Conservation (phyloP, 139 green algal species). For the Chlamydomonas asymmetrica region DNA sequence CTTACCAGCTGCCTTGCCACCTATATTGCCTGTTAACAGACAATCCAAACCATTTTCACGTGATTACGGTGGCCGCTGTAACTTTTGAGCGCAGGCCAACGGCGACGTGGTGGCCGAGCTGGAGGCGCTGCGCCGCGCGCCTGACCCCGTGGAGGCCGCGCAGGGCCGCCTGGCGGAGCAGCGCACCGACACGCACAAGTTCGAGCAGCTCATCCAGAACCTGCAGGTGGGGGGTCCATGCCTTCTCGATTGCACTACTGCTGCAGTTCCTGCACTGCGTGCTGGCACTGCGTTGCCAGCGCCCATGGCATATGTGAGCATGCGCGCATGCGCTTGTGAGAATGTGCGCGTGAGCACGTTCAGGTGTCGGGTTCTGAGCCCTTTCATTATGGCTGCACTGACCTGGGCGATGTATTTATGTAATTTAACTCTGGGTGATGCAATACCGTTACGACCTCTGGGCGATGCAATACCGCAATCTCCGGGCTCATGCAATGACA, state of each 20-base stretch:
- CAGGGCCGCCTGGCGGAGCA: constrained; percentile 38
- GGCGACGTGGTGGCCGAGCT: constrained; percentile 35
- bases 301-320: neutral
- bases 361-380: too few relatives aligned
- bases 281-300: neutral
- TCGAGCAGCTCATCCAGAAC: constrained; percentile 65
- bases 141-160: constrained; percentile 65
- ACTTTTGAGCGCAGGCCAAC: constrained; percentile 35
- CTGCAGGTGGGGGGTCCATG: constrained; percentile 42
- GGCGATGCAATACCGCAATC: too few relatives aligned
- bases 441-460: too few relatives aligned
- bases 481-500: too few relatives aligned
- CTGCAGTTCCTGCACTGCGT: neutral
- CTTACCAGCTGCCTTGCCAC: neutral
- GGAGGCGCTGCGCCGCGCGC: constrained; percentile 54
- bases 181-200: constrained; percentile 48
- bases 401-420: too few relatives aligned
- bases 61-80: too few relatives aligned
- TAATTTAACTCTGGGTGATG: too few relatives aligned
- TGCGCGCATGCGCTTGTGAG: neutral
- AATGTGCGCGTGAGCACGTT: neutral
- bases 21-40: neutral
- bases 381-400: too few relatives aligned
- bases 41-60: too few relatives aligned
- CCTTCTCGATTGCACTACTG: neutral